Evolutionary conservation across 2,329 filamentous ascomycete species (phyloP), one percentile per base, ranked within the genome.

Genomic region (Apiospora arundinis): DNA sequence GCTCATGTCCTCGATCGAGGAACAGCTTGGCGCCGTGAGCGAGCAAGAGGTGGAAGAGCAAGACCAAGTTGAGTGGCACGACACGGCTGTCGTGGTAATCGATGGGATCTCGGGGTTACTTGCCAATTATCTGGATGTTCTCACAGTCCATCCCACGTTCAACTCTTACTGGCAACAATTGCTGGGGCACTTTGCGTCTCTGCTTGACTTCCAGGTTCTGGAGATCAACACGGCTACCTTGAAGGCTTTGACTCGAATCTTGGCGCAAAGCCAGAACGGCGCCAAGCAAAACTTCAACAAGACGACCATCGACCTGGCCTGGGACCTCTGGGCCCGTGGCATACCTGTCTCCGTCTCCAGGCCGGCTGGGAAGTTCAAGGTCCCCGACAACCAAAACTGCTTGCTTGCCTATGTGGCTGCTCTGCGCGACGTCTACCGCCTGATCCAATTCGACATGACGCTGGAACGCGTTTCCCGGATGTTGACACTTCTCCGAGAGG

Each of bases 371-470:
- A 77, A 83, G 18, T 83, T 87, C 49, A 86, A 85, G 68, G 81
- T 84, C 0, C 82, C 83, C 2, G 88, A 93, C 73, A 97, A 96
- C 75, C 94, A 97, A 78, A 91, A 92, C 71, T 95, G 93, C 14
- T 88, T 95, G n/a, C 84, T 93, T 42, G 93, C 95, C n/a, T 98
- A 97, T 82, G 89, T 96, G 0, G 88, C 91, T 28, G 88, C 92
- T 1, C 88, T 96, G 52, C 86, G 90, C 70, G 92, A 96, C 75
- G 87, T 98, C 0, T 97, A 97, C 77, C 88, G 90, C 0, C 87
- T 98, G 6, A 89, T 94, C 67, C 87, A 92, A 71, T 82, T 85
- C 9, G 87, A 90, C 21, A 83, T 97, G 25, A 87, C 88, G 12
- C 83, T 89, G 0, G 85, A 90, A 2, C 87, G 89, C 66, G 89